Conservation (phyloP, 345 rosid species). For the Acer yangbiense region DNA sequence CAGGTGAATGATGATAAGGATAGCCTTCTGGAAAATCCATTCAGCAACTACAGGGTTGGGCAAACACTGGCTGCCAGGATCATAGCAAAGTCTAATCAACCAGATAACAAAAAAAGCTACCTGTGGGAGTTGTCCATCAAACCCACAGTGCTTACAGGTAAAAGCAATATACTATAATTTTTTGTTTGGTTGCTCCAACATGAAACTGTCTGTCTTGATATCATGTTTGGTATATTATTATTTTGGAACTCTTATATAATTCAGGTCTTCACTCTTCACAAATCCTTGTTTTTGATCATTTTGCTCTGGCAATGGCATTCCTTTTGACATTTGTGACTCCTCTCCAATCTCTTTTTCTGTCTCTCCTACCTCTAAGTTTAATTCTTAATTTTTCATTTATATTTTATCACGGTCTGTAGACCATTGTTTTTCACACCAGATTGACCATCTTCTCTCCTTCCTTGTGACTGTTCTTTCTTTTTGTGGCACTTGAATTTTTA, state of each 20-base stretch:
- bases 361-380: background rate
- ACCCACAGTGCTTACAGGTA: slow-evolving; percentile 69
- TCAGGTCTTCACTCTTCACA: background rate
- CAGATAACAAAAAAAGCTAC: slow-evolving; percentile 48
- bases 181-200: slow-evolving; percentile 5
- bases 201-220: background rate
- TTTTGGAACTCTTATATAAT: background rate
- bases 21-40: slow-evolving; percentile 54
- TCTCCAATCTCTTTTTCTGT: no score
- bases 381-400: background rate
- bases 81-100: slow-evolving; percentile 54
- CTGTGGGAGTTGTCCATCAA: slow-evolving; percentile 88
- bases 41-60: slow-evolving; percentile 73
- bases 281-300: no score
- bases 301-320: no score
- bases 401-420: background rate
- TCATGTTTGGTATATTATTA: background rate
- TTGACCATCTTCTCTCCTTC: no score
- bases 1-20: slow-evolving; percentile 65
- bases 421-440: background rate
- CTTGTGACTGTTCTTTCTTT: no score
- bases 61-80: slow-evolving; percentile 82
- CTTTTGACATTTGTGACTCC: no score
- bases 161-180: slow-evolving; percentile 9
- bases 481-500: no score